Percentiles rank a stretch among this genome's conserved stretches.
These are phyloP conservation scores for Trypanosoma lewisi DNA, from an alignment of 208 protist species.

Conservation along the genomic window DNA sequence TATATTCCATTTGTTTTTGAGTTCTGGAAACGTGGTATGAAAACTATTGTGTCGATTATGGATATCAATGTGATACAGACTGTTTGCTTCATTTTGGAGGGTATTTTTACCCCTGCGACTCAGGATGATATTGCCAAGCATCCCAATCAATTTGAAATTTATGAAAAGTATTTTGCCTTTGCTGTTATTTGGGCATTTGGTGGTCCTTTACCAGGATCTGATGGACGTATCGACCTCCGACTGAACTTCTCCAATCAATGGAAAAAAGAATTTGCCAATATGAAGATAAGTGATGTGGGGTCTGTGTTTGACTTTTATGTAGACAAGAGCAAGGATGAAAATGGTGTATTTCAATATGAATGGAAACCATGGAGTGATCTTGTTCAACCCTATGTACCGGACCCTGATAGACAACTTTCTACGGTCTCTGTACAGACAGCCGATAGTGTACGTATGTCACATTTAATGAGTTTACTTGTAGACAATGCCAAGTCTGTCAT, in stretches of 20 bases:
- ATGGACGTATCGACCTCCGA: slow-evolving; percentile 90
- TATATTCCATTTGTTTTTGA: slow-evolving; percentile 95
- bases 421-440: slow-evolving; percentile 93
- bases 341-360: slow-evolving; percentile 66
- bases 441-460: slow-evolving; percentile 95
- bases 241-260: slow-evolving; percentile 95
- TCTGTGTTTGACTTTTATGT: slow-evolving; percentile 97
- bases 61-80: slow-evolving; percentile 97
- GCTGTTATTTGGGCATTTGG: slow-evolving; percentile 97
- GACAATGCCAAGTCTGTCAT: slow-evolving; percentile 94
- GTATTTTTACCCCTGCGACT: slow-evolving; percentile 88
- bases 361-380: slow-evolving; percentile 92
- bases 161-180: slow-evolving; percentile 98
- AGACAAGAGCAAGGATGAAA: slow-evolving; percentile 88
- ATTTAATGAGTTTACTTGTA: slow-evolving; percentile 93
- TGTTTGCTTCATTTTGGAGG: slow-evolving; percentile 95
- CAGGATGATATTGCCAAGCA: slow-evolving; percentile 84
- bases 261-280: slow-evolving; percentile 93
- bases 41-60: slow-evolving; percentile 81
- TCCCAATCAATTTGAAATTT: slow-evolving; percentile 89
- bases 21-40: slow-evolving; percentile 92
- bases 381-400: slow-evolving; percentile 91
- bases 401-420: slow-evolving; percentile 85
- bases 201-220: slow-evolving; percentile 93
- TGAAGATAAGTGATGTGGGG: slow-evolving; percentile 89